Evolutionary conservation across 495 filamentous ascomycete genomes (phyloP), one percentile per base, ranked within the genome.

Genomic region (Wilcoxina mikolae): DNA sequence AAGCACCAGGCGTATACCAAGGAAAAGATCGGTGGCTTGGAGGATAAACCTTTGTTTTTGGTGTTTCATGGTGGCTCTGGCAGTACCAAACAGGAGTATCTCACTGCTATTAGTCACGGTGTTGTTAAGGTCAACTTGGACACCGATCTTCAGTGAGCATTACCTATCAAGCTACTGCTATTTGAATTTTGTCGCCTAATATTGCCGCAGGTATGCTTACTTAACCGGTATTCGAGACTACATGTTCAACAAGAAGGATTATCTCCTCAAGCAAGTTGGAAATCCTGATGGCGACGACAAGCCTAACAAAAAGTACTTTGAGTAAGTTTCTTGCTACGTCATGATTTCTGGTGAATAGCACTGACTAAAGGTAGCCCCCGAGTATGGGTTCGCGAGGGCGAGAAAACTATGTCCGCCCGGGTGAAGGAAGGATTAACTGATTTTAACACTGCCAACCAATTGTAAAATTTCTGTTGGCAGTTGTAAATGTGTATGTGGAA

Each of bases 301-400:
- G 81, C 91, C 91, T 61, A 96, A 98, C 79, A 98, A 98, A 83
- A 95, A 95, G 77, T 90, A 77, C 80, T 96, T 91, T 72, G 90
- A 95, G 65, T 59, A 57, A 56, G 60, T 50, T 20, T n/a, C 3
- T n/a, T n/a, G n/a, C 12, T 1, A 35, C n/a, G 23, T 10, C n/a
- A 27, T 18, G 50, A 22, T 22, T 10, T 4, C 9, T 24, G 12
- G 20, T 42, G 43, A 43, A 5, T 11, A n/a, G 39, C 29, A 54
- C 38, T 10, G 23, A 43, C 47, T 25, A 54, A 27, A 58, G 50
- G 38, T 61, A 68, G 58, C 57, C 72, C 70, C 20, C 68, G 73
- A 48, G 81, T 85, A 60, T 86, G 83, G 84, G 83, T 96, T 44
- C 84, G 90, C 56, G 87, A 93, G 74, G 90, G 90, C 64, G 90